Conservation (phyloP, 352 stramenopile species). For the Pythium rhizo-oryzae region DNA sequence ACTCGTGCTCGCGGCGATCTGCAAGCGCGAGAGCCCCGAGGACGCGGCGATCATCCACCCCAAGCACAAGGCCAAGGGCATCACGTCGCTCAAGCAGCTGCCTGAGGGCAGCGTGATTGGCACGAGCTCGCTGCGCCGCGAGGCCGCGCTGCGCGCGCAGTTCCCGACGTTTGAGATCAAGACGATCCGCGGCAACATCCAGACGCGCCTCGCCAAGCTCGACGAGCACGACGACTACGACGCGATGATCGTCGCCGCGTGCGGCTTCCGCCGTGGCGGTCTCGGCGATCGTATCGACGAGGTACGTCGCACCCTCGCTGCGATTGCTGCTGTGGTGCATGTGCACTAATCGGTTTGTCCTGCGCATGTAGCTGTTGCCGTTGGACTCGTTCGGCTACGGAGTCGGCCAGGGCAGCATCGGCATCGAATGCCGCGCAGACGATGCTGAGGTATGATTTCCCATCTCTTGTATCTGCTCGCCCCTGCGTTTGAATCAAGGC, state of each 20-base stretch:
- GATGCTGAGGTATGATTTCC: conserved; percentile 51
- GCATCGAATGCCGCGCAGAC: conserved; percentile 77
- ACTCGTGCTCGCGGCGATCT: conserved; percentile 82
- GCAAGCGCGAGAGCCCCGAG: conserved; percentile 80
- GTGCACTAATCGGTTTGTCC: background rate
- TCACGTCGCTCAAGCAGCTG: conserved; percentile 55
- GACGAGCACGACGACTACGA: conserved; percentile 86
- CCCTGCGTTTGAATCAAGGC: no score
- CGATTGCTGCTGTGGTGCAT: background rate
- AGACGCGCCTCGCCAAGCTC: conserved; percentile 85
- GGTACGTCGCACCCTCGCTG: conserved; percentile 18
- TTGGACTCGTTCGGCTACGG: conserved; percentile 79
- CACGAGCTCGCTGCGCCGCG: conserved; percentile 82
- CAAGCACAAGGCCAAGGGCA: conserved; percentile 76
- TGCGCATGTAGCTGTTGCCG: conserved; percentile 45
- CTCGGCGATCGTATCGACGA: conserved; percentile 77
- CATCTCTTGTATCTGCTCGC: no score
- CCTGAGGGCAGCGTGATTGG: conserved; percentile 75
- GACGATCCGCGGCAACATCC: conserved; percentile 87
- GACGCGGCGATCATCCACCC: conserved; percentile 85
- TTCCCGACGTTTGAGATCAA: conserved; percentile 83
- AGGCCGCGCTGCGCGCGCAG: conserved; percentile 68
- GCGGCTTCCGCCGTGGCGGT: conserved; percentile 76
- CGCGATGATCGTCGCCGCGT: conserved; percentile 86
- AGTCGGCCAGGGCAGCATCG: conserved; percentile 88